These are phyloP conservation scores for Suillus variegatus DNA, from an alignment of 768 basidiomycete species.

Conservation along the genomic window DNA sequence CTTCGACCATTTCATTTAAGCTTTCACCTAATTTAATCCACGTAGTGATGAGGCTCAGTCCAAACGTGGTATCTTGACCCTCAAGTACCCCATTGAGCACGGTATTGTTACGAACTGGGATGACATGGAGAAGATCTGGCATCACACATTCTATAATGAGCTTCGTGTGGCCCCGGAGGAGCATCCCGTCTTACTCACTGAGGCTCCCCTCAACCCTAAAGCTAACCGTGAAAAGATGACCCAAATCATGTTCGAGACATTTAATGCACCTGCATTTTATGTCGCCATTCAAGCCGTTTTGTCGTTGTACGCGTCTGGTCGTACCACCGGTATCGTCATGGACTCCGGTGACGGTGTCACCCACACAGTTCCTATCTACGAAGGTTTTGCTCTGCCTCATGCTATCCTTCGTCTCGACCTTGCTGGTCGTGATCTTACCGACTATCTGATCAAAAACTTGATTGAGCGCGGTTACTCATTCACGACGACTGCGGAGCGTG, in stretches of 20 bases:
- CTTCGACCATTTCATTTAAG: constrained; percentile 7
- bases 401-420: constrained; percentile 92
- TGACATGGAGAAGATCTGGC: constrained; percentile 99
- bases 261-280: constrained; percentile 76
- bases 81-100: constrained; percentile 94
- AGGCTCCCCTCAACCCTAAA: constrained; percentile 74
- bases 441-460: constrained; percentile 79
- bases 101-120: constrained; percentile 99
- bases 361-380: constrained; percentile 96
- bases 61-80: constrained; percentile 91
- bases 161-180: constrained; percentile 78
- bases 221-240: constrained; percentile 77
- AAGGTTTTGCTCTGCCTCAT: constrained; percentile 90
- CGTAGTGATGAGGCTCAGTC: constrained; percentile 86
- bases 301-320: constrained; percentile 88
- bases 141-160: constrained; percentile 92
- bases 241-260: constrained; percentile 81
- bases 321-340: constrained; percentile 92
- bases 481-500: constrained; percentile 90
- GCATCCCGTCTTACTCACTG: constrained; percentile 71
- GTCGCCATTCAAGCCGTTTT: constrained; percentile 75
- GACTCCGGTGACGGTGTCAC: constrained; percentile 97
- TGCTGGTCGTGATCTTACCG: constrained; percentile 91
- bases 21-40: constrained; percentile 12
- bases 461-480: constrained; percentile 95